phyloP scores from a whole-genome alignment of 495 filamentous ascomycete species.

The Podospora fimiseda region DNA sequence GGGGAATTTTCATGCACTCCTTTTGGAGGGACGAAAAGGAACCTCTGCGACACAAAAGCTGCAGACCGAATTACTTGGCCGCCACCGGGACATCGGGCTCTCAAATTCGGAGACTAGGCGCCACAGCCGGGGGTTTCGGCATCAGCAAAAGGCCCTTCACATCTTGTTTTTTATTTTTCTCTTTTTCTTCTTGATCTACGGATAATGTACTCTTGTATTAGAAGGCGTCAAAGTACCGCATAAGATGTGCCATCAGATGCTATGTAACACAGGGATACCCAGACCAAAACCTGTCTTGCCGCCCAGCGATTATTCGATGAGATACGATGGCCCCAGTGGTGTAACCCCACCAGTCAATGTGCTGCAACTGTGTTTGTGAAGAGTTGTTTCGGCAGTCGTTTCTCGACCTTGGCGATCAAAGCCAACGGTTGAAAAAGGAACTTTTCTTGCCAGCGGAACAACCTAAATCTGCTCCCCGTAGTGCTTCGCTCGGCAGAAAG shows the following conservation, averaged over 20 bases:
- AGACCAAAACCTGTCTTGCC: too few relatives aligned
- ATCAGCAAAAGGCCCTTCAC: too few relatives aligned
- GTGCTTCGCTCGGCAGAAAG: not conserved
- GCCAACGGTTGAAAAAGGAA: not conserved
- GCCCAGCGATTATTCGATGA: constrained; percentile 14
- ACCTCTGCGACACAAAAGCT: not conserved
- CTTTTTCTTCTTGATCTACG: not conserved
- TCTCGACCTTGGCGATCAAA: not conserved
- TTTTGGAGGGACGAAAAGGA: too few relatives aligned
- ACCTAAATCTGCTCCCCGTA: not conserved
- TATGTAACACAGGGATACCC: constrained; percentile 8
- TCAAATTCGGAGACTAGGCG: not conserved
- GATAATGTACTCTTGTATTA: too few relatives aligned
- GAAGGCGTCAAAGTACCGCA: too few relatives aligned
- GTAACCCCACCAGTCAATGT: not conserved
- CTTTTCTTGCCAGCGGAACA: too few relatives aligned
- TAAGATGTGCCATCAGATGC: not conserved
- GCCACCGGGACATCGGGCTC: not conserved
- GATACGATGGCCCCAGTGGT: constrained; percentile 9
- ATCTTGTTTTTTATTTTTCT: not conserved
- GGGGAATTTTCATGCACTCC: too few relatives aligned
- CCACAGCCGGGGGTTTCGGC: not conserved
- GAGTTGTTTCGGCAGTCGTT: not conserved
- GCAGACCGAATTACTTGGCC: not conserved
- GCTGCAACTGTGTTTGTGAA: not conserved